Evolutionary conservation across 75 land plant species (phyloP).

Genomic region (Pinus tabuliformis): DNA sequence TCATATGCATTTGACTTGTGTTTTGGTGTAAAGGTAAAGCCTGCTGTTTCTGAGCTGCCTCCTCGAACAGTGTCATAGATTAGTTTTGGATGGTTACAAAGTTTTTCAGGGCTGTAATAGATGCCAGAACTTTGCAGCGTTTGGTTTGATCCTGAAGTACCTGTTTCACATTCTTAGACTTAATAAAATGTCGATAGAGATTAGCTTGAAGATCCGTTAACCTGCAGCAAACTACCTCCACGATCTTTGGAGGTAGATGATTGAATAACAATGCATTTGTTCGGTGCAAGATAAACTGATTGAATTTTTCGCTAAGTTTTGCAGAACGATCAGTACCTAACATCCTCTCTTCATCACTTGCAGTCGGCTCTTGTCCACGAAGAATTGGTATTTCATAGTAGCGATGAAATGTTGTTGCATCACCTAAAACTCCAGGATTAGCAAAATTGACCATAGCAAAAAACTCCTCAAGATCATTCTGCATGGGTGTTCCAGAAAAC

Average conservation of each 20-base stretch:
- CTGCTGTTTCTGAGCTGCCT: too few relatives aligned
- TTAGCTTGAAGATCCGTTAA: constrained; percentile 79
- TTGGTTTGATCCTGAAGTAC: constrained; percentile 37
- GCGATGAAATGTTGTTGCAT: constrained; percentile 83
- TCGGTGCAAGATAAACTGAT: constrained; percentile 95
- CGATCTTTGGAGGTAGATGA: constrained; percentile 98
- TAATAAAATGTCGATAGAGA: constrained; percentile 86
- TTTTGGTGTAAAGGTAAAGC: too few relatives aligned
- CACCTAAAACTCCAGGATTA: constrained; percentile 93
- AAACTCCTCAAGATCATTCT: constrained; percentile 99
- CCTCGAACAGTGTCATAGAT: too few relatives aligned
- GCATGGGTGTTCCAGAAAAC: constrained; percentile 97
- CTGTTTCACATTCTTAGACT: constrained; percentile 79
- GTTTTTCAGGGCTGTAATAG: constrained; percentile 92
- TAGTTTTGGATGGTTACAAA: constrained; percentile 99
- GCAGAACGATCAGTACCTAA: constrained; percentile 76
- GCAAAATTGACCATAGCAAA: constrained; percentile 98
- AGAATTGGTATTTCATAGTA: constrained; percentile 89
- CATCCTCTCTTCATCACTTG: constrained; percentile 73
- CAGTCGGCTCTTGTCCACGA: constrained; percentile 89
- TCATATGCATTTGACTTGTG: too few relatives aligned
- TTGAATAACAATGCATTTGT: constrained; percentile 93
- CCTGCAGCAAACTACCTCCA: constrained; percentile 97
- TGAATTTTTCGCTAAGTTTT: constrained; percentile 90
- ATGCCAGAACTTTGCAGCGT: constrained; percentile 85